Conservation (phyloP, 768 basidiomycete genomes). For the Pulveroboletus sp. region DNA sequence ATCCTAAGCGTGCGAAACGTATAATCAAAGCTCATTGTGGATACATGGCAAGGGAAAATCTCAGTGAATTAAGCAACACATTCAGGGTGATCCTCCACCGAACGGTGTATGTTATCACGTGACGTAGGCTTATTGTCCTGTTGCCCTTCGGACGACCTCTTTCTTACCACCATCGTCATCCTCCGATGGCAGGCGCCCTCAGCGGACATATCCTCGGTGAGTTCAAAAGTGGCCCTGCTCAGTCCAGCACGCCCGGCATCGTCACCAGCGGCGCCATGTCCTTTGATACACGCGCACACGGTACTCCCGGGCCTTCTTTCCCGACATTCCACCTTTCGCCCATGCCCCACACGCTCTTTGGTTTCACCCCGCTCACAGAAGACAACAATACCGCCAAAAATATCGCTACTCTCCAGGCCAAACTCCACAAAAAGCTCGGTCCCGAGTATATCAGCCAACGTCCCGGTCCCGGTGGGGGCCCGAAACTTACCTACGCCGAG, state of each 20-base stretch:
- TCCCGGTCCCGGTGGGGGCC: constrained; percentile 81
- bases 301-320: constrained; percentile 15
- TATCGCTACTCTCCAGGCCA: constrained; percentile 70
- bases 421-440: constrained; percentile 83
- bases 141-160: background rate
- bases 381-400: constrained; percentile 51
- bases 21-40: no score
- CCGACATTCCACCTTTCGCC: constrained; percentile 1
- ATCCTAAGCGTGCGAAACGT: no score
- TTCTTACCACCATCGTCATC: constrained; percentile 8
- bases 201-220: constrained; percentile 55
- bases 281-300: constrained; percentile 58
- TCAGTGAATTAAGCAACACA: no score
- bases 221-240: constrained; percentile 26
- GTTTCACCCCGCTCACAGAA: constrained; percentile 38
- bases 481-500: constrained; percentile 89
- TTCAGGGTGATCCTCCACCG: no score
- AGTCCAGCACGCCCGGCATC: constrained; percentile 29
- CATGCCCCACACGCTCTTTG: background rate
- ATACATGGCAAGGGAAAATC: no score
- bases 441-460: constrained; percentile 91
- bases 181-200: constrained; percentile 53
- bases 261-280: constrained; percentile 53
- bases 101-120: no score
- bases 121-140: background rate